phyloP scores from a whole-genome alignment of 2,329 filamentous ascomycete genomes.

The Epichloe sp. region DNA sequence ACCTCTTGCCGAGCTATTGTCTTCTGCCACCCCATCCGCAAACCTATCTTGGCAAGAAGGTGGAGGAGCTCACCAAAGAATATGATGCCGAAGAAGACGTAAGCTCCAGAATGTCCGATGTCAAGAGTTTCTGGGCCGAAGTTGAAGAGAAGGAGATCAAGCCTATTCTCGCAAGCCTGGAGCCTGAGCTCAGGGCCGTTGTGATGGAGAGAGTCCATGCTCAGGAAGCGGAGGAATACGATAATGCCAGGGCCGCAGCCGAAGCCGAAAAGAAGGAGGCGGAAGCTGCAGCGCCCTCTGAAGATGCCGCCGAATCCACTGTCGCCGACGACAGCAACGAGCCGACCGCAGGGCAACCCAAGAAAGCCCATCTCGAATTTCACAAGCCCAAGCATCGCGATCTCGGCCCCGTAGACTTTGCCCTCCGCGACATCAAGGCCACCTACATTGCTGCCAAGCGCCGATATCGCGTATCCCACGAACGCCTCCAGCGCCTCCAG shows the following conservation, averaged over 20 bases:
- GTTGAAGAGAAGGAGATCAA: constrained; percentile 72
- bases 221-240: constrained; percentile 15
- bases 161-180: constrained; percentile 49
- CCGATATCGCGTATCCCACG: constrained; percentile 64
- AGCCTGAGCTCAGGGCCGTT: constrained; percentile 47
- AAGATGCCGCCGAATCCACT: constrained; percentile 1
- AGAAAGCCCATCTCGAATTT: constrained; percentile 14
- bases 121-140: constrained; percentile 68
- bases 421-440: constrained; percentile 61
- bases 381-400: constrained; percentile 28
- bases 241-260: constrained; percentile 4
- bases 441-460: constrained; percentile 75
- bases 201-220: constrained; percentile 50
- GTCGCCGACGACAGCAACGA: constrained; percentile 1
- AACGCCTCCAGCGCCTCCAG: constrained; percentile 63
- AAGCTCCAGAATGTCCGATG: constrained; percentile 58
- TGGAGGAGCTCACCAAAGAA: constrained; percentile 66
- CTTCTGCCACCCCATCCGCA: constrained; percentile 85
- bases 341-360: constrained; percentile 8
- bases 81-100: constrained; percentile 59
- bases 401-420: constrained; percentile 43
- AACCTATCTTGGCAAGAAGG: constrained; percentile 70
- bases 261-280: constrained; percentile 9
- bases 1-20: constrained; percentile 85
- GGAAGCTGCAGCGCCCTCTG: constrained; percentile 10